A percentile compares a stretch with the other conserved stretches of the same genome.
These are phyloP conservation scores for Hemerocallis citrina DNA, from an alignment of 106 monocot species.

Conservation along the genomic window DNA sequence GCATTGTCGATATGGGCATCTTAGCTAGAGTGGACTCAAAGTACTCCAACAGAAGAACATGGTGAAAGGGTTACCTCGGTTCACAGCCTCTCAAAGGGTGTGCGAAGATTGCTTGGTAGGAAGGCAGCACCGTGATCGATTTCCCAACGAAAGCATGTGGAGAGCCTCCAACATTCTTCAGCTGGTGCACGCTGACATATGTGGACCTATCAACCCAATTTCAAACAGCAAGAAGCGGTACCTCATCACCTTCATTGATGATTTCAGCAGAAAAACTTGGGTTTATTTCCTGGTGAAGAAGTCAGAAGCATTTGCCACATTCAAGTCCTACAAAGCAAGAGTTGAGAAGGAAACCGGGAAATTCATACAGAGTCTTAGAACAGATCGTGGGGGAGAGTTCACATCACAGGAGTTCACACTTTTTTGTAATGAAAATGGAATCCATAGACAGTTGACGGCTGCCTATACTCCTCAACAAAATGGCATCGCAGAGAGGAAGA, in stretches of 20 bases:
- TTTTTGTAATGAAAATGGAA: conserved; percentile 4
- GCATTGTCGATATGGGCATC: no score
- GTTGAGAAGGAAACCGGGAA: conserved; percentile 7
- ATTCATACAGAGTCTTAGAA: neutral
- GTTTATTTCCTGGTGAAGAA: conserved; percentile 6
- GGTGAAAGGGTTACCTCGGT: no score
- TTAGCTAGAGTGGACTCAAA: no score
- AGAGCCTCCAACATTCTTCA: neutral
- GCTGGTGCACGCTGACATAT: conserved; percentile 15
- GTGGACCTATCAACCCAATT: conserved; percentile 17
- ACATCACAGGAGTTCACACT: conserved; percentile 4
- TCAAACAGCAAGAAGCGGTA: neutral
- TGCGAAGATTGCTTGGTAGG: no score
- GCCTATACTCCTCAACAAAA: conserved; percentile 29
- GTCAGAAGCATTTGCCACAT: neutral
- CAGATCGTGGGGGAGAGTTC: conserved; percentile 20
- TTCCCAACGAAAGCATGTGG: neutral
- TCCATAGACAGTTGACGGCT: conserved; percentile 7
- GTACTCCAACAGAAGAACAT: no score
- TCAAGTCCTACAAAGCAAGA: conserved; percentile 10
- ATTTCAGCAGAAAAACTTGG: conserved; percentile 18
- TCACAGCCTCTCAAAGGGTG: no score
- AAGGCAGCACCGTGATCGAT: no score
- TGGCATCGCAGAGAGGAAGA: conserved; percentile 15
- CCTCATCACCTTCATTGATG: conserved; percentile 19